Conservation (phyloP, 192 early-diverging fungal genomes). For the Dimargaris xerosporica region DNA sequence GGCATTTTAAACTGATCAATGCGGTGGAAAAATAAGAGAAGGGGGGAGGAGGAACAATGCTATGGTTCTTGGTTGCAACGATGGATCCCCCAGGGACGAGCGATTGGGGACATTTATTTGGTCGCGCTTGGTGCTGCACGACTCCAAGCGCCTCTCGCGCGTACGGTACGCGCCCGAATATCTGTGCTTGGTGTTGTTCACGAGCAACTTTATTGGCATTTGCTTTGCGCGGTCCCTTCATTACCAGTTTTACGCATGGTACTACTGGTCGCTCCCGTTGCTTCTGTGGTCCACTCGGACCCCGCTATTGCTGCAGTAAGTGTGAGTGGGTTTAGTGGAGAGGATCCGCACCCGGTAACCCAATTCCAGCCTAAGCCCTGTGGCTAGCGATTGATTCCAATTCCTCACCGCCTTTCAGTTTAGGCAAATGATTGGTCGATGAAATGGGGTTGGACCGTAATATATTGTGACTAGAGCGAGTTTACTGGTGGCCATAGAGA, state of each 20-base stretch:
- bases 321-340: too few species aligned
- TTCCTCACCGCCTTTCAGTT: too few species aligned
- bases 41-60: not conserved
- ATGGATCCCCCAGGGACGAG: not conserved
- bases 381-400: too few species aligned
- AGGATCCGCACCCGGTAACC: too few species aligned
- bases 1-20: not conserved
- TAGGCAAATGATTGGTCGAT: too few species aligned
- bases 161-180: conserved; percentile 10
- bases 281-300: conserved; percentile 35
- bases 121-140: not conserved
- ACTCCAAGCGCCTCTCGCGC: not conserved
- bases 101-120: not conserved
- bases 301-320: conserved; percentile 7
- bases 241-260: conserved; percentile 97
- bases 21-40: not conserved
- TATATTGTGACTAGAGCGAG: too few species aligned
- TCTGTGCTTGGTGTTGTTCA: conserved; percentile 42
- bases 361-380: too few species aligned
- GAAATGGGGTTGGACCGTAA: too few species aligned
- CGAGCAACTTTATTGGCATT: conserved; percentile 80
- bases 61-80: not conserved
- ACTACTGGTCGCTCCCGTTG: conserved; percentile 70
- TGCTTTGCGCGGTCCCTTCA: conserved; percentile 78
- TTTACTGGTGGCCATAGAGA: conserved; percentile 42